Evolutionary conservation across 106 monocot species (phyloP).

Genomic region (Gastrodia elata): DNA sequence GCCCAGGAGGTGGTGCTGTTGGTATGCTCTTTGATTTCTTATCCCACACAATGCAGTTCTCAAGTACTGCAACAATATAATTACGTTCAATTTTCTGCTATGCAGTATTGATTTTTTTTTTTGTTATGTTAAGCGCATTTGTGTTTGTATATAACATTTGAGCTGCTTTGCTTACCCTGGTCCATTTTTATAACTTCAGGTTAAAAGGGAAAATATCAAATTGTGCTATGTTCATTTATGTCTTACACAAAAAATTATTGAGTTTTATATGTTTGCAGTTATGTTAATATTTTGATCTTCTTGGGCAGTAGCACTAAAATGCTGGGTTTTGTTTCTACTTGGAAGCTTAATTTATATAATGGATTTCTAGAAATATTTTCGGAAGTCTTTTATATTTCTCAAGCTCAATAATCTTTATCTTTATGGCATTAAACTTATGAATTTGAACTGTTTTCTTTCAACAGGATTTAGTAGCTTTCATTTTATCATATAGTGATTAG

Average conservation of each 20-base stretch:
- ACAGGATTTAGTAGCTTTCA: no score
- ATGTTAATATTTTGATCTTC: background rate
- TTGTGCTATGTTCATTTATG: background rate
- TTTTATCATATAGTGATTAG: no score
- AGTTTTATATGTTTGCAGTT: background rate
- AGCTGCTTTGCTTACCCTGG: background rate
- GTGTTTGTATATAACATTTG: background rate
- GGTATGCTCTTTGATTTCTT: conserved; percentile 33
- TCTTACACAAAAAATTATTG: background rate
- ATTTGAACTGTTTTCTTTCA: no score
- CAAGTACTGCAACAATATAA: background rate
- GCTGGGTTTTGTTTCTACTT: background rate
- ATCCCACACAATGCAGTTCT: background rate
- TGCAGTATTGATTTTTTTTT: background rate
- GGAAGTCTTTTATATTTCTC: background rate
- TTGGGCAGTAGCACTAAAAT: background rate
- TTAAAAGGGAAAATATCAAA: background rate
- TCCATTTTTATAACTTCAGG: background rate
- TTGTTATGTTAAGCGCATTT: background rate
- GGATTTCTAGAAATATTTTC: background rate
- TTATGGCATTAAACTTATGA: no score
- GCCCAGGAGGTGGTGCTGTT: conserved; percentile 80
- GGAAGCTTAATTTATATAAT: background rate
- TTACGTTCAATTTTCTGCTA: background rate
- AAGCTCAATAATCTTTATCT: no score